A percentile compares a stretch with the other conserved stretches of the same genome.
Conservation (phyloP, 1,139 yeast genomes). For the Magnusiomyces paraingens region DNA sequence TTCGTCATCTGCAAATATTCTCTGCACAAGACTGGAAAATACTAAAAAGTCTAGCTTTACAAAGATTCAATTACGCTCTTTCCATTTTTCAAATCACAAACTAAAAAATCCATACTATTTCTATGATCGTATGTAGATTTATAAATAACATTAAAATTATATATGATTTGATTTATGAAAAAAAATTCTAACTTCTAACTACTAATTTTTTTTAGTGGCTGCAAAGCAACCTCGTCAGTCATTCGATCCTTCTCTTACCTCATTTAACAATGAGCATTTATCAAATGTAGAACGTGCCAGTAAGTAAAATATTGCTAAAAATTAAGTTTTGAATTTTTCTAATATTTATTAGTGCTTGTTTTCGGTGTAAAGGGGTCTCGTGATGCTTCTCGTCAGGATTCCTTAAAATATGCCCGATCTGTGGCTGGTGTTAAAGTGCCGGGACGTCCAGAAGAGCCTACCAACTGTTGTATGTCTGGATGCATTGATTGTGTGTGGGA, state of each 20-base stretch:
- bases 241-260: conserved; percentile 11
- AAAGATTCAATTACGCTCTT: background rate
- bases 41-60: too few relatives aligned
- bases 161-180: too few relatives aligned
- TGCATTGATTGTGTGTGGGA: conserved; percentile 98
- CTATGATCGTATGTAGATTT: conserved; percentile 28
- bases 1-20: too few relatives aligned
- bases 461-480: conserved; percentile 96
- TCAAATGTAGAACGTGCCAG: conserved; percentile 19
- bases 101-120: conserved; percentile 31
- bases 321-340: conserved; percentile 9
- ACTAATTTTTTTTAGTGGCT: conserved; percentile 16
- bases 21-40: too few relatives aligned
- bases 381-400: conserved; percentile 29
- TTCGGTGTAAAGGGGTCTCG: conserved; percentile 38
- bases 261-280: conserved; percentile 22
- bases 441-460: conserved; percentile 77
- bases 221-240: conserved; percentile 23
- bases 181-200: too few relatives aligned
- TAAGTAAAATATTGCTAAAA: conserved; percentile 6
- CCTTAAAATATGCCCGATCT: conserved; percentile 26
- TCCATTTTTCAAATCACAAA: background rate
- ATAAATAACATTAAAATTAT: background rate
- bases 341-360: conserved; percentile 18
- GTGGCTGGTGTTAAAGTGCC: conserved; percentile 77